Percentiles rank a stretch among this genome's conserved stretches.
phyloP scores from a whole-genome alignment of 2,329 filamentous ascomycete species.

The Grosmannia huntii region DNA sequence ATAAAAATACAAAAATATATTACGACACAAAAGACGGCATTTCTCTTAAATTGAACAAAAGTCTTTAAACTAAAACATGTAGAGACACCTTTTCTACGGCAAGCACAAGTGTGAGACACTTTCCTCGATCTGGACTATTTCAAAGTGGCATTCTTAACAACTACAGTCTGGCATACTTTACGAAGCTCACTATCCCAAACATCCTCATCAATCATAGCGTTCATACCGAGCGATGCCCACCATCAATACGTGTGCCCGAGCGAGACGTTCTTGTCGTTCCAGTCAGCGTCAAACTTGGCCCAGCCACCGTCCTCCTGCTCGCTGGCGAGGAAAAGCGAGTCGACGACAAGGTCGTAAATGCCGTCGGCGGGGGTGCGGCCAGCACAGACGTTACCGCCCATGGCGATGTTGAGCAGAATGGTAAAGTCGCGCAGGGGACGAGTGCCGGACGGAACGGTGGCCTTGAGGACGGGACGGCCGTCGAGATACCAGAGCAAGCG shows the following conservation, averaged over 20 bases:
- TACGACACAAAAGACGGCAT: too few species aligned
- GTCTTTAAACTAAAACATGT: too few species aligned
- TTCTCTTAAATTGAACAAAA: too few species aligned
- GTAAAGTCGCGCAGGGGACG: slow-evolving; percentile 4
- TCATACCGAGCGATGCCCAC: not conserved
- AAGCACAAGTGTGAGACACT: too few species aligned
- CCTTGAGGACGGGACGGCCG: slow-evolving; percentile 3
- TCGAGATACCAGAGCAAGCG: slow-evolving; percentile 6
- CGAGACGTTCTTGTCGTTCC: not conserved
- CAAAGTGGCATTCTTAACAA: too few species aligned
- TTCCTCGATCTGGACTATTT: too few species aligned
- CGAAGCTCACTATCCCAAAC: too few species aligned
- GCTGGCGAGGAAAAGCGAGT: slow-evolving; percentile 1
- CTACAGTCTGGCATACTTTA: too few species aligned
- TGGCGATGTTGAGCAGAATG: slow-evolving; percentile 6
- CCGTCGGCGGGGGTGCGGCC: slow-evolving; percentile 3
- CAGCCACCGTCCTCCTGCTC: slow-evolving; percentile 5
- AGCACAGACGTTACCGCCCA: slow-evolving; percentile 7
- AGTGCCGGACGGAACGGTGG: not conserved
- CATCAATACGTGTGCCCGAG: not conserved
- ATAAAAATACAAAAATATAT: too few species aligned
- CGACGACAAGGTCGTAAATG: slow-evolving; percentile 4
- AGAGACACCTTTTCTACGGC: too few species aligned
- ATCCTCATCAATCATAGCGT: too few species aligned
- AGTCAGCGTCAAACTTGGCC: slow-evolving; percentile 2